Base-by-base conservation (phyloP, 768 basidiomycete species). In the Daedalea quercina region DNA sequence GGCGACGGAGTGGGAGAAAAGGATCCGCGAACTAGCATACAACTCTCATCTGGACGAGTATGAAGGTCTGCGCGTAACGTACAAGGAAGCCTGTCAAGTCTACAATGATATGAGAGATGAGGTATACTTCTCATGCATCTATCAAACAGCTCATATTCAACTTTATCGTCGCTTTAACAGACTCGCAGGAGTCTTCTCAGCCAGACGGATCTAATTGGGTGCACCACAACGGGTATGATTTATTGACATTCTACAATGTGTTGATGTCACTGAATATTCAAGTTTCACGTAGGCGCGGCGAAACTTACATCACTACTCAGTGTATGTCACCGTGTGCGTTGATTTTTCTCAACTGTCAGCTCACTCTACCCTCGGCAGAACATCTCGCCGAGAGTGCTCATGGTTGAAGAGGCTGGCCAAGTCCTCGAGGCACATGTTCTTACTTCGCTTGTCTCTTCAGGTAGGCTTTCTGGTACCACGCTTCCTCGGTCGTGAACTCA, bases 391-490 rank as follows among this genome's bases (percentile, higher is more conserved):
- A 75, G 73, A 28, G 77, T 88, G 0, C 62, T 89, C 44, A 68
- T 90, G 45, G 83, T 90, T 0, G 87, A 91, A 64, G 89, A 90
- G 63, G 88, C 89, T 0, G 89, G 88, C 0, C 88, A 91, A 66
- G 85, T 90, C 1, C 73, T 90, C 25, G 88, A 90, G 66, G 84
- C 88, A 2, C 88, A 90, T 56, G 74, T 90, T 15, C 65, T 90
- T 4, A 78, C 77, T 2, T 78, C 75, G 34, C 70, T 89, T 1
- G 85, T 86, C 2, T 74, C 76, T 0, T 78, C 54, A 54, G 62
- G 62, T 56, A 34, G 15, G 33, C 25, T 6, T 6, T 31, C 6
- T 31, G 4, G 28, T 20, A 35, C n/a, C 9, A 0, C 3, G 20
- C 37, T 12, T n/a, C 20, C 37, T 20, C 22, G 28, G 11, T 31